These are phyloP conservation scores for Quercus aquifolioides DNA, from an alignment of 306 rosid genomes.

Conservation along the genomic window DNA sequence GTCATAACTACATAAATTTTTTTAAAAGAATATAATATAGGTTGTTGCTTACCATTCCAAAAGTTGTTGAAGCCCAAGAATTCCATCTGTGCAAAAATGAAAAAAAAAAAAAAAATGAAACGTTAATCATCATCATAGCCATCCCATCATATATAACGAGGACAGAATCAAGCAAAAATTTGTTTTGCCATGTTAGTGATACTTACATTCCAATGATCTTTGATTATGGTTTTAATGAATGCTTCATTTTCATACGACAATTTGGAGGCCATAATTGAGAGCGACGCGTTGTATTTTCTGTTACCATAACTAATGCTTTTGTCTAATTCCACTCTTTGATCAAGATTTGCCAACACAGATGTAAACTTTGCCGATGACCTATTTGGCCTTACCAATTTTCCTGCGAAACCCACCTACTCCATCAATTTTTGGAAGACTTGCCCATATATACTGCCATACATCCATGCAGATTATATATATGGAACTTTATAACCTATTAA, in stretches of 20 bases:
- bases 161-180: not conserved
- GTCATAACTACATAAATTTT: too few relatives aligned
- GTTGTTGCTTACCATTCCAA: too few relatives aligned
- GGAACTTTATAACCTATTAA: too few relatives aligned
- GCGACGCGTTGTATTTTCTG: conserved; percentile 18
- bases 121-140: too few relatives aligned
- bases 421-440: too few relatives aligned
- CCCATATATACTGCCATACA: too few relatives aligned
- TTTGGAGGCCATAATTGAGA: conserved; percentile 49
- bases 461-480: too few relatives aligned
- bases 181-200: not conserved
- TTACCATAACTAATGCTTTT: conserved; percentile 16
- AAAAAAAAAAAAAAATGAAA: too few relatives aligned
- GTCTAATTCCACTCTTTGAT: conserved; percentile 35
- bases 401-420: conserved; percentile 3
- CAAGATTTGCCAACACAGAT: conserved; percentile 20
- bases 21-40: too few relatives aligned
- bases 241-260: conserved; percentile 35
- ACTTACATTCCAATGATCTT: conserved; percentile 39
- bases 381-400: conserved; percentile 24
- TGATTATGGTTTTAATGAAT: conserved; percentile 10
- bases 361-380: conserved; percentile 23
- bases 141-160: not conserved
- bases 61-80: too few relatives aligned
- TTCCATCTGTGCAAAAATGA: too few relatives aligned